phyloP scores from a whole-genome alignment of 2,329 filamentous ascomycete species.

The Aurifilum marmelostoma region DNA sequence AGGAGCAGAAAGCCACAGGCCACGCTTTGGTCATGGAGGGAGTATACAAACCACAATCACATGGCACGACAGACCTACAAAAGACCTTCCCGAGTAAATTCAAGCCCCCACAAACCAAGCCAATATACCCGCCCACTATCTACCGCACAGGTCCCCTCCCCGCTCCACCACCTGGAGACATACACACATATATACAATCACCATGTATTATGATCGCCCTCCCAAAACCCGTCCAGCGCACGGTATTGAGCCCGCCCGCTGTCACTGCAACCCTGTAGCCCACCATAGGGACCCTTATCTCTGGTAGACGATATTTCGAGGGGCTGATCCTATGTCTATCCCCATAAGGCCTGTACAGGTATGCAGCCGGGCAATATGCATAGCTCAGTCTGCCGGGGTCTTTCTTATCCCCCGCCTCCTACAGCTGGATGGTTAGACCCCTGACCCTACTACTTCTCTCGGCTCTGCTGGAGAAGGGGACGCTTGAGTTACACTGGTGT shows the following conservation, averaged over 20 bases:
- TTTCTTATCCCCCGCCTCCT: neutral
- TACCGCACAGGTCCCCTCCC: no score
- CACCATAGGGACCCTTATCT: neutral
- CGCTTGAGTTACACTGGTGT: neutral
- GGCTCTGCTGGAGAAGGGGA: neutral
- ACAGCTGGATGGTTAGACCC: neutral
- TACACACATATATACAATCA: neutral
- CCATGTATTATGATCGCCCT: constrained; percentile 14
- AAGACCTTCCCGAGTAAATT: no score
- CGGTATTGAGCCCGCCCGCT: neutral
- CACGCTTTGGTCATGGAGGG: no score
- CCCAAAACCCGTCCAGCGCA: neutral
- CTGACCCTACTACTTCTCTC: neutral
- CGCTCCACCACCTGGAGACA: no score
- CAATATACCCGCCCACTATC: no score
- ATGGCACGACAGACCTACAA: no score
- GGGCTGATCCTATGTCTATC: constrained; percentile 12
- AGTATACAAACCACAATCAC: no score
- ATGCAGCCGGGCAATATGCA: neutral
- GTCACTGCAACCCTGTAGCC: neutral
- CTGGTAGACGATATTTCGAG: neutral
- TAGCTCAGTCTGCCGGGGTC: neutral
- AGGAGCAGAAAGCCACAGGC: no score
- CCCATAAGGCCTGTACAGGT: neutral
- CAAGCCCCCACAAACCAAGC: no score